Conservation (phyloP, 1,139 yeast genomes). For the Pichia sp. region DNA sequence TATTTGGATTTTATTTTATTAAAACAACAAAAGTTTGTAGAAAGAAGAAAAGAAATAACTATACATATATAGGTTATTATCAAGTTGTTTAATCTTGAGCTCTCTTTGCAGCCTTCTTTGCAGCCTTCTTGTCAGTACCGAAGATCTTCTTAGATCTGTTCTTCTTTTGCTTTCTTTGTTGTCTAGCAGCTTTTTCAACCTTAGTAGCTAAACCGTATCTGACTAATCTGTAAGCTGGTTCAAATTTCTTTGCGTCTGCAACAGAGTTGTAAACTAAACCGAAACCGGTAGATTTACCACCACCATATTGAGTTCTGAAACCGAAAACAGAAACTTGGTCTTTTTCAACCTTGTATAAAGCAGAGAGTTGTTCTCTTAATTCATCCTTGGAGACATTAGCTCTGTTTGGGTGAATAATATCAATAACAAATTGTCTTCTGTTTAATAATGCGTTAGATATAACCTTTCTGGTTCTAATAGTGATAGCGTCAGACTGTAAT, state of each 20-base stretch:
- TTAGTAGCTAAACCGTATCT: constrained; percentile 97
- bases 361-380: constrained; percentile 95
- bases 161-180: constrained; percentile 99
- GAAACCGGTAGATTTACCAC: constrained; percentile 99
- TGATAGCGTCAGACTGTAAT: constrained; percentile 92
- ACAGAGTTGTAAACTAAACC: constrained; percentile 98
- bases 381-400: constrained; percentile 99
- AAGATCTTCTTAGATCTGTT: constrained; percentile 99
- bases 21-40: constrained; percentile 8
- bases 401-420: constrained; percentile 99
- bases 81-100: constrained; percentile 31
- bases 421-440: constrained; percentile 99
- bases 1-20: constrained; percentile 2
- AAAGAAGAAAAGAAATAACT: constrained; percentile 1
- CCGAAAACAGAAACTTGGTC: constrained; percentile 98
- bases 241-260: constrained; percentile 97
- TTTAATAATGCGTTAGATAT: constrained; percentile 99
- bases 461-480: constrained; percentile 99
- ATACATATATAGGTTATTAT: constrained; percentile 5
- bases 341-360: constrained; percentile 96
- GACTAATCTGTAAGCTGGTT: constrained; percentile 98
- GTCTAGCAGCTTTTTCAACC: constrained; percentile 98
- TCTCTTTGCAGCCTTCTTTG: constrained; percentile 82
- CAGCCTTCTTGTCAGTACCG: constrained; percentile 96
- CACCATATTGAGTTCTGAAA: constrained; percentile 99